Conservation (phyloP, 345 rosid genomes). For the Cardiospermum halicacabum region DNA sequence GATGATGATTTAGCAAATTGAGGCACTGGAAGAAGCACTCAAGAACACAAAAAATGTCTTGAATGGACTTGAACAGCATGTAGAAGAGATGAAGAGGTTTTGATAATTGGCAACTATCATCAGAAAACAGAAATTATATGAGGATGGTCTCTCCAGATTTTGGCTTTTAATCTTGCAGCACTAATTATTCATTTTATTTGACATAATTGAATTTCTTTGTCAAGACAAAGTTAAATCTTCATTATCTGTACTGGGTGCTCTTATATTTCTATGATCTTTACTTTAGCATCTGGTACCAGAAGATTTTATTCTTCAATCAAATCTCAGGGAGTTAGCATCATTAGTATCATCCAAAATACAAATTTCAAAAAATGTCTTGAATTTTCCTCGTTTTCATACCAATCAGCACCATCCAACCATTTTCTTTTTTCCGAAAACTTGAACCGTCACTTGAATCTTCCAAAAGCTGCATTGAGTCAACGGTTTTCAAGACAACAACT, state of each 20-base stretch:
- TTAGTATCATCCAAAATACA: no score
- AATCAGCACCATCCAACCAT: no score
- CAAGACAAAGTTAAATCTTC: neutral
- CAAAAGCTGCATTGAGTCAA: no score
- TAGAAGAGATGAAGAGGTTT: slow-evolving; percentile 23
- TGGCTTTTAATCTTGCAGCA: neutral
- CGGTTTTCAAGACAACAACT: no score
- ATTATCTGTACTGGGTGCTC: neutral
- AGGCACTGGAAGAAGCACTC: slow-evolving; percentile 38
- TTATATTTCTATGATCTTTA: neutral
- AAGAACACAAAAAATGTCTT: slow-evolving; percentile 40
- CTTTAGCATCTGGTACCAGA: no score
- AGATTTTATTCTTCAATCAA: no score
- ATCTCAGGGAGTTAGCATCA: no score
- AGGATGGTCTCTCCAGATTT: neutral
- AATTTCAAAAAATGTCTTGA: no score
- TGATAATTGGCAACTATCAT: slow-evolving; percentile 11
- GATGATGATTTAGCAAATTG: slow-evolving; percentile 29
- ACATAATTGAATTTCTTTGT: neutral
- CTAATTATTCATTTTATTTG: neutral
- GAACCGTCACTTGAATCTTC: no score
- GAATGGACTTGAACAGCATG: slow-evolving; percentile 27
- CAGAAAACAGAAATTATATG: neutral
- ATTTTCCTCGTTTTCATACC: no score
- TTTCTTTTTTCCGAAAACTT: no score